phyloP scores from a whole-genome alignment of 768 basidiomycete species.

The Lanmaoa pseudosensibilis region DNA sequence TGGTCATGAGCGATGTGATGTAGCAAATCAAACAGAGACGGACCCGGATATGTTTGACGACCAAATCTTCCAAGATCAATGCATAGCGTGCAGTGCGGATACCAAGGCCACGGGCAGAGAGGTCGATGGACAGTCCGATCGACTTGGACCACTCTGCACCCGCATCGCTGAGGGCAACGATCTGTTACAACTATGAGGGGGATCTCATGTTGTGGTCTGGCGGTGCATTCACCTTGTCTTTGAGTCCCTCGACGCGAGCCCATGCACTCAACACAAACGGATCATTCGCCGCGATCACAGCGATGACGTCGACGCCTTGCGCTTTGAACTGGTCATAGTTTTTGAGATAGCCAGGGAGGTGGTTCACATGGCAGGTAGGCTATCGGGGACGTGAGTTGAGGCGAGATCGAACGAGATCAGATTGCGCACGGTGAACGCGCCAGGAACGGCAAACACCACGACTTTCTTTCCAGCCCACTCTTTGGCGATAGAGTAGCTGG shows the following conservation, averaged over 20 bases:
- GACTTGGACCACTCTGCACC: conserved; percentile 54
- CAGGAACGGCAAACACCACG: conserved; percentile 74
- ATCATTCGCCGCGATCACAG: conserved; percentile 60
- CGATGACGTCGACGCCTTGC: conserved; percentile 54
- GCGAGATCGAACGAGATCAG: neutral
- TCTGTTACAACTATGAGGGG: conserved; percentile 36
- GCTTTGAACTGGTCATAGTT: conserved; percentile 48
- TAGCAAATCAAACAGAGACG: conserved; percentile 16
- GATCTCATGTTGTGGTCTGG: conserved; percentile 21
- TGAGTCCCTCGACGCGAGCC: conserved; percentile 55
- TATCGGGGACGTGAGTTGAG: neutral
- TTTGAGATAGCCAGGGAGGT: conserved; percentile 47
- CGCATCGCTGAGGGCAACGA: conserved; percentile 58
- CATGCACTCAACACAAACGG: conserved; percentile 62
- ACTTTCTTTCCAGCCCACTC: conserved; percentile 83
- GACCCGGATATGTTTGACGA: conserved; percentile 65
- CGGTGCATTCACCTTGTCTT: conserved; percentile 58
- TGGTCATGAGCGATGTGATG: neutral
- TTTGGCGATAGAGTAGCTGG: conserved; percentile 49
- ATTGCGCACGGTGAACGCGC: conserved; percentile 72
- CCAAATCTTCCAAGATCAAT: conserved; percentile 65
- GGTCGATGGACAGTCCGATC: conserved; percentile 56
- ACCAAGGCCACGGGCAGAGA: conserved; percentile 50
- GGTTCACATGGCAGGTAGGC: conserved; percentile 44
- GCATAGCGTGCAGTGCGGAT: conserved; percentile 62